Evolutionary conservation across 495 filamentous ascomycete genomes (phyloP).

Genomic region (Penicillium goetzii): DNA sequence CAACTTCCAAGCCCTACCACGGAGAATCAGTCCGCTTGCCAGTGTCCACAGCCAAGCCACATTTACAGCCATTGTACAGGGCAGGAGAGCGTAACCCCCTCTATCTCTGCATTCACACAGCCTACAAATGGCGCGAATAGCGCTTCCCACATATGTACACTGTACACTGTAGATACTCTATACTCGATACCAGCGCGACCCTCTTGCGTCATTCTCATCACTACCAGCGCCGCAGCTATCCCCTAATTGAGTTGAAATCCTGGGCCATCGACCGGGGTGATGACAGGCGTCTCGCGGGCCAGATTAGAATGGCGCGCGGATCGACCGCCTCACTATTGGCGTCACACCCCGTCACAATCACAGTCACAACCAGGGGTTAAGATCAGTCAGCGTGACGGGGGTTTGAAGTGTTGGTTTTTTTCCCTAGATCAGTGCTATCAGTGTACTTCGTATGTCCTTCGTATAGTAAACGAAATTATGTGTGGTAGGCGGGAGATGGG

Average conservation of each 20-base stretch:
- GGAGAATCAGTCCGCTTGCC: not conserved
- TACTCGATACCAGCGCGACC: not conserved
- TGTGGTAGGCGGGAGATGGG: slow-evolving; percentile 12
- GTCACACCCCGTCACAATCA: slow-evolving; percentile 1
- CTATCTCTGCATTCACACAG: not conserved
- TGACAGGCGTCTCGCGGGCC: not conserved
- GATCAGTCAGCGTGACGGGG: not conserved
- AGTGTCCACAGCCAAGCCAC: not conserved
- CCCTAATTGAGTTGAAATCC: not conserved
- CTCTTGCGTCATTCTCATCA: not conserved
- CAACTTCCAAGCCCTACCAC: not conserved
- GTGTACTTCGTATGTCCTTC: not conserved
- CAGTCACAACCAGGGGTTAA: not conserved
- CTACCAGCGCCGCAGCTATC: slow-evolving; percentile 1
- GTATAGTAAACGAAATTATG: not conserved
- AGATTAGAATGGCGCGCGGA: slow-evolving; percentile 3
- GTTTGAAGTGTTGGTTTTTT: not conserved
- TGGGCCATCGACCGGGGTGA: not conserved
- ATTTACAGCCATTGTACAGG: not conserved
- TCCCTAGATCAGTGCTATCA: not conserved
- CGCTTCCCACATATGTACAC: not conserved
- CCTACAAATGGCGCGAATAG: not conserved
- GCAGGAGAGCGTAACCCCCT: not conserved
- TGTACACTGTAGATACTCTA: not conserved
- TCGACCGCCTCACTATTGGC: slow-evolving; percentile 1